These are phyloP conservation scores for Mycotypha africana DNA, from an alignment of 371 early-diverging fungal species.

Conservation along the genomic window DNA sequence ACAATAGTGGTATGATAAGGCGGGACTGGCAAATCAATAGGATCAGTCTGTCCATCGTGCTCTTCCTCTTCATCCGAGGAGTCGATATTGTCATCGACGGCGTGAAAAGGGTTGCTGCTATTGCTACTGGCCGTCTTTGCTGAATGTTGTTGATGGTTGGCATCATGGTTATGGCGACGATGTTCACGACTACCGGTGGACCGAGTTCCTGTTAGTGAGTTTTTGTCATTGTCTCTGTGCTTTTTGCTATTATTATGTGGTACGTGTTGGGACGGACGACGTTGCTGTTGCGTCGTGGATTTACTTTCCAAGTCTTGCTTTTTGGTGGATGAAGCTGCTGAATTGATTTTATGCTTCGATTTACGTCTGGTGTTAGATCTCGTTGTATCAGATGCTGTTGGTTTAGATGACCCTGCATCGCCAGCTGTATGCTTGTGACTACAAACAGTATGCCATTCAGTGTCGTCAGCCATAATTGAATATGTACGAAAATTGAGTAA, in stretches of 20 bases:
- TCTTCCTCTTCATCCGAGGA: constrained; percentile 43
- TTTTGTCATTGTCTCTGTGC: not conserved
- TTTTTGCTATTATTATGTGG: not conserved
- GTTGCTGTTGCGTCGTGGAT: not conserved
- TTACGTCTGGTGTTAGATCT: constrained; percentile 2
- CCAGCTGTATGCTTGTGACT: constrained; percentile 2
- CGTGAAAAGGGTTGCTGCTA: constrained; percentile 9
- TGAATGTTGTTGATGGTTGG: not conserved
- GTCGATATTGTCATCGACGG: constrained; percentile 33
- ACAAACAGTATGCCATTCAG: constrained; percentile 29
- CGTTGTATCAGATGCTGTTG: no score
- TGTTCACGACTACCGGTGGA: not conserved
- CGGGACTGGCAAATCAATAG: constrained; percentile 42
- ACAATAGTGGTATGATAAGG: constrained; percentile 60
- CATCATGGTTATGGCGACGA: not conserved
- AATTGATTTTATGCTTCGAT: constrained; percentile 4
- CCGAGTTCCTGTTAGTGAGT: not conserved
- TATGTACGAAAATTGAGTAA: no score
- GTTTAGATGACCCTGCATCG: not conserved
- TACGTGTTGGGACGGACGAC: no score
- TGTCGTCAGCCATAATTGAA: constrained; percentile 22
- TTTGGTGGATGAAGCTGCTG: no score
- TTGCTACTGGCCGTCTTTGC: no score
- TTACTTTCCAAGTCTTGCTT: no score
- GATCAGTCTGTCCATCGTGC: constrained; percentile 38